Evolutionary conservation across 306 rosid species (phyloP).

Genomic region (Arachis hypogaea): DNA sequence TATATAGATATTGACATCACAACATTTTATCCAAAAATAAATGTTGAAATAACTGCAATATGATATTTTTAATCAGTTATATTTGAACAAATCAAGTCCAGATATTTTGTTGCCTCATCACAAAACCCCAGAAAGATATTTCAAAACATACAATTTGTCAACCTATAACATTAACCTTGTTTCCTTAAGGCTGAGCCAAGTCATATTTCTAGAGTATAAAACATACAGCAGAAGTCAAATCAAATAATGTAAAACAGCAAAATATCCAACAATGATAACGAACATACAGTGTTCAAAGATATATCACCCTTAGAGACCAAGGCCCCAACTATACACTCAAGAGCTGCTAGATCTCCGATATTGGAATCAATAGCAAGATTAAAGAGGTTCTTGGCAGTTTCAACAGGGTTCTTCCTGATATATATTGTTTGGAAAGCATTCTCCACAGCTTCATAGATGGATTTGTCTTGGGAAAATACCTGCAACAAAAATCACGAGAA

Average conservation of each 20-base stretch:
- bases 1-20: not conserved
- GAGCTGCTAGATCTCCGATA: slow-evolving; percentile 90
- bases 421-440: slow-evolving; percentile 82
- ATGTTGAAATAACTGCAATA: slow-evolving; percentile 9
- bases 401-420: slow-evolving; percentile 72
- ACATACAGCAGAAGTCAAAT: slow-evolving; percentile 23
- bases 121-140: slow-evolving; percentile 20
- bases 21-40: not conserved
- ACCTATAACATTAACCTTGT: slow-evolving; percentile 11
- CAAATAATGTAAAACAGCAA: slow-evolving; percentile 26
- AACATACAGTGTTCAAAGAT: slow-evolving; percentile 81
- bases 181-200: not conserved
- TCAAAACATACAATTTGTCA: not conserved
- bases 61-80: slow-evolving; percentile 12
- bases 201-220: slow-evolving; percentile 19
- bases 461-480: slow-evolving; percentile 96
- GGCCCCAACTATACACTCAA: slow-evolving; percentile 82
- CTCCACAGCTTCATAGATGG: slow-evolving; percentile 97
- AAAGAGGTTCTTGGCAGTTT: slow-evolving; percentile 79
- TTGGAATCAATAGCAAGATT: slow-evolving; percentile 85
- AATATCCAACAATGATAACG: slow-evolving; percentile 8
- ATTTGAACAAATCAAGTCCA: slow-evolving; percentile 21
- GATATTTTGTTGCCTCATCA: slow-evolving; percentile 1
- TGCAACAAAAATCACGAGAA: slow-evolving; percentile 44
- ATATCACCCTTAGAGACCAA: slow-evolving; percentile 90